Evolutionary conservation across 208 protist genomes (phyloP), one percentile per base, ranked within the genome.

Genomic region (Ichthyophonus hoferi): DNA sequence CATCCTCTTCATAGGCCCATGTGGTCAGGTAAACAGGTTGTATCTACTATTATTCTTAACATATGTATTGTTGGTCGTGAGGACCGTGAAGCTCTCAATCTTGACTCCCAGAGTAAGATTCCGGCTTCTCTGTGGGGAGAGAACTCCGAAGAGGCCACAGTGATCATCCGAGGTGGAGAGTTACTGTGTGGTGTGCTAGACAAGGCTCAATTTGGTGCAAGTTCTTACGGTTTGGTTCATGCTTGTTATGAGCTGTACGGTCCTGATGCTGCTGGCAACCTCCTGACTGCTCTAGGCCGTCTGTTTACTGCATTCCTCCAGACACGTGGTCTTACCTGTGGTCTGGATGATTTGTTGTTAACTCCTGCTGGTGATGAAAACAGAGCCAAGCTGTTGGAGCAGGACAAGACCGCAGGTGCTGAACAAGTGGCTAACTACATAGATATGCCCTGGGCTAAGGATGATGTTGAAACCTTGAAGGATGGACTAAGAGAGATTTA

Each of bases 191-290:
- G 99, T 79, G 94, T 99, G 24, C 91, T 99, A 7, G 99, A 99
- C 93, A 99, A 99, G 94, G 95, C 95, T 83, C 98, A 96, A 41
- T 95, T 96, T 86, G 95, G 94, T 79, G 93, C 95, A 0, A 92
- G 90, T 1, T 85, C 92, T 31, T 88, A 90, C 79, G 92, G 94
- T 79, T 50, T 98, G 38, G 94, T 98, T 34, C 98, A 99, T 88
- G 92, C 96, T 76, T 93, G 97, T 12, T 96, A 99, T 93, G 98
- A 99, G 91, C 87, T 99, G 1, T 99, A 99, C 93, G 98, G 98
- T n/a, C 90, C 93, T 31, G 92, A 97, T 81, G 94, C 95, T 43
- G 96, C 98, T 0, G 97, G 96, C 35, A 88, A 95, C 42, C 93
- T 99, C 0, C 95, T 99, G 42, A 98, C 96, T 35, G 92, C 95